These are phyloP conservation scores for Parastagonospora avenae DNA, from an alignment of 2,329 filamentous ascomycete genomes.

Conservation along the genomic window DNA sequence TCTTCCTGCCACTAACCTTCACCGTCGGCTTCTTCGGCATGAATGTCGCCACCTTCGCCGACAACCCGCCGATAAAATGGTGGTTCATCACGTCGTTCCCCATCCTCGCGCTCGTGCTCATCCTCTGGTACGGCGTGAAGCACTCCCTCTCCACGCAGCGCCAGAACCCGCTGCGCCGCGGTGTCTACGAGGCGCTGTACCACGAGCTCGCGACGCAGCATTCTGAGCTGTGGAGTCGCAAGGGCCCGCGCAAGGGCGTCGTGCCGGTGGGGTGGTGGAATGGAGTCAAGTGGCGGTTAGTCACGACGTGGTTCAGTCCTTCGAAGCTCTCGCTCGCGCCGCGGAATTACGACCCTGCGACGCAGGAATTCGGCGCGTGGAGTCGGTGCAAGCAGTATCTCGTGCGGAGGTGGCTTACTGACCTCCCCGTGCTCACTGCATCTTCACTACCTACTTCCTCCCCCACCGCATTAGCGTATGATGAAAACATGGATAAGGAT, in stretches of 20 bases:
- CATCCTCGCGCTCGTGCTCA: slow-evolving; percentile 53
- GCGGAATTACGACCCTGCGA: slow-evolving; percentile 34
- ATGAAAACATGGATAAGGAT: slow-evolving; percentile 18
- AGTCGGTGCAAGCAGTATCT: slow-evolving; percentile 48
- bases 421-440: slow-evolving; percentile 35
- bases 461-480: not conserved
- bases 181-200: slow-evolving; percentile 58
- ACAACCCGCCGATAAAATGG: slow-evolving; percentile 22
- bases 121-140: slow-evolving; percentile 56
- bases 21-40: slow-evolving; percentile 57
- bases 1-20: slow-evolving; percentile 67
- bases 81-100: slow-evolving; percentile 56
- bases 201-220: slow-evolving; percentile 53
- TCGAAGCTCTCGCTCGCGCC: slow-evolving; percentile 48
- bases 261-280: slow-evolving; percentile 47
- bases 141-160: slow-evolving; percentile 50
- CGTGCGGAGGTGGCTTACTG: slow-evolving; percentile 48
- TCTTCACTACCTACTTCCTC: not conserved
- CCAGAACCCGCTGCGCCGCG: slow-evolving; percentile 54
- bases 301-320: slow-evolving; percentile 53
- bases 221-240: slow-evolving; percentile 55
- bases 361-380: slow-evolving; percentile 48
- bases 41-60: slow-evolving; percentile 55
- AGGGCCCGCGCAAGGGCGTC: slow-evolving; percentile 52
- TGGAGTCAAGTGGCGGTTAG: slow-evolving; percentile 54